phyloP scores from a whole-genome alignment of 2,329 filamentous ascomycete genomes.

The Arachnopeziza araneosa region DNA sequence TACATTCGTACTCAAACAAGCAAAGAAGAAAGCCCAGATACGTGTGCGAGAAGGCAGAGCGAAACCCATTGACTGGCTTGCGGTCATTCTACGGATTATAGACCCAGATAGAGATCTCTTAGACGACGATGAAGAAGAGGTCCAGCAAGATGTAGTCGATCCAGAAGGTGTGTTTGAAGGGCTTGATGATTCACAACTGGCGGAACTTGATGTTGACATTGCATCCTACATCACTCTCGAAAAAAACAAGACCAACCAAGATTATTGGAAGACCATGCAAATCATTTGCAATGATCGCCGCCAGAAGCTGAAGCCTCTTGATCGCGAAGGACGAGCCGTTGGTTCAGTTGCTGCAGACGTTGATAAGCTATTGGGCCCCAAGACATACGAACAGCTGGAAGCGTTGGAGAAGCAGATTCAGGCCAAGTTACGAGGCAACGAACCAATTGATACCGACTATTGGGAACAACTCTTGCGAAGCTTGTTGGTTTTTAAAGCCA shows the following conservation, averaged over 20 bases:
- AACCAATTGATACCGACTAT: slow-evolving; percentile 88
- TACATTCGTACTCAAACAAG: slow-evolving; percentile 90
- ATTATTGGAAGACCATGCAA: slow-evolving; percentile 91
- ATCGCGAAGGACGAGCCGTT: slow-evolving; percentile 64
- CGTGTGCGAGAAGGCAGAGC: slow-evolving; percentile 86
- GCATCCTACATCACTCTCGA: slow-evolving; percentile 75
- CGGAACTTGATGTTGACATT: slow-evolving; percentile 78
- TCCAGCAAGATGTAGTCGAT: slow-evolving; percentile 68
- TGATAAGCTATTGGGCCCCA: slow-evolving; percentile 78
- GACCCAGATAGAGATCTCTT: slow-evolving; percentile 80
- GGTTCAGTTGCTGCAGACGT: slow-evolving; percentile 82
- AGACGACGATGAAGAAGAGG: slow-evolving; percentile 73
- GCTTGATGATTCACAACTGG: slow-evolving; percentile 60
- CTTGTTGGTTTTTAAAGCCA: slow-evolving; percentile 85
- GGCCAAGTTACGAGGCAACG: slow-evolving; percentile 78
- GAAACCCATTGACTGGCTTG: slow-evolving; percentile 88
- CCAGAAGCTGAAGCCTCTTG: slow-evolving; percentile 55
- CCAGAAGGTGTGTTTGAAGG: slow-evolving; percentile 77
- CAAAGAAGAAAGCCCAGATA: slow-evolving; percentile 96
- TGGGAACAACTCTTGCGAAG: slow-evolving; percentile 90
- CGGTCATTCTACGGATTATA: slow-evolving; percentile 83
- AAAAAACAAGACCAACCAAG: slow-evolving; percentile 67
- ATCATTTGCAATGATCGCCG: slow-evolving; percentile 74
- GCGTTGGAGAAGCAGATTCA: slow-evolving; percentile 81
- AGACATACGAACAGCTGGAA: slow-evolving; percentile 81